These are phyloP conservation scores for Trametes hirsuta DNA, from an alignment of 1,284 basidiomycete species.

Conservation along the genomic window DNA sequence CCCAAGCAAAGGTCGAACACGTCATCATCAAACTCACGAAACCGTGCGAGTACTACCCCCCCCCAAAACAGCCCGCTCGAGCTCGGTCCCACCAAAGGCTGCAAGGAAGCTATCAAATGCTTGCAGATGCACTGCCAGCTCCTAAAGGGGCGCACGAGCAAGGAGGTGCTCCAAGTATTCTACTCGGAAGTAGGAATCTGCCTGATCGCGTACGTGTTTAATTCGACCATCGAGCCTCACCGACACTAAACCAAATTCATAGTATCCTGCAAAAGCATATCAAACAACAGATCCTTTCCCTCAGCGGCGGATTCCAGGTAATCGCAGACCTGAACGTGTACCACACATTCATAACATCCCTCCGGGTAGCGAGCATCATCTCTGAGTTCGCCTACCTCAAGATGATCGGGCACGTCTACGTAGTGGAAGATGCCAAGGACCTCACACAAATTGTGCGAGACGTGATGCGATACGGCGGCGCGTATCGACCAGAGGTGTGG, in stretches of 20 bases:
- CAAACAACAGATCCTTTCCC: conserved; percentile 94
- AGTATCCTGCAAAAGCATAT: conserved; percentile 96
- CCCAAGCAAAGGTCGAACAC: conserved; percentile 78
- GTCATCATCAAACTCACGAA: conserved; percentile 85
- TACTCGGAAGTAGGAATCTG: conserved; percentile 96
- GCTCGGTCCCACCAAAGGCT: conserved; percentile 85
- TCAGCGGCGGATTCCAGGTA: conserved; percentile 92
- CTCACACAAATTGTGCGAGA: conserved; percentile 94
- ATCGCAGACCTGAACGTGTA: conserved; percentile 97
- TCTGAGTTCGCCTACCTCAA: conserved; percentile 93
- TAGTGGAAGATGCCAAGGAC: conserved; percentile 91
- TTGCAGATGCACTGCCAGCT: conserved; percentile 90
- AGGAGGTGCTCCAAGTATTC: conserved; percentile 96
- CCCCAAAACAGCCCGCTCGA: conserved; percentile 76
- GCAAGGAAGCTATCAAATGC: conserved; percentile 83
- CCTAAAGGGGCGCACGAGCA: conserved; percentile 90
- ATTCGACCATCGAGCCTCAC: not conserved
- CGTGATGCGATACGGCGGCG: conserved; percentile 91
- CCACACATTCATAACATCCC: conserved; percentile 82
- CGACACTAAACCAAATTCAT: conserved; percentile 1
- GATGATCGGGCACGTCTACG: conserved; percentile 95
- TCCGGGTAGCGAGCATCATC: conserved; percentile 72
- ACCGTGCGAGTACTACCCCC: conserved; percentile 88
- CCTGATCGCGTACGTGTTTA: conserved; percentile 73
- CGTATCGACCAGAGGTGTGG: conserved; percentile 84